Conservation (phyloP, 352 stramenopile species). For the Phytophthora foliorum region DNA sequence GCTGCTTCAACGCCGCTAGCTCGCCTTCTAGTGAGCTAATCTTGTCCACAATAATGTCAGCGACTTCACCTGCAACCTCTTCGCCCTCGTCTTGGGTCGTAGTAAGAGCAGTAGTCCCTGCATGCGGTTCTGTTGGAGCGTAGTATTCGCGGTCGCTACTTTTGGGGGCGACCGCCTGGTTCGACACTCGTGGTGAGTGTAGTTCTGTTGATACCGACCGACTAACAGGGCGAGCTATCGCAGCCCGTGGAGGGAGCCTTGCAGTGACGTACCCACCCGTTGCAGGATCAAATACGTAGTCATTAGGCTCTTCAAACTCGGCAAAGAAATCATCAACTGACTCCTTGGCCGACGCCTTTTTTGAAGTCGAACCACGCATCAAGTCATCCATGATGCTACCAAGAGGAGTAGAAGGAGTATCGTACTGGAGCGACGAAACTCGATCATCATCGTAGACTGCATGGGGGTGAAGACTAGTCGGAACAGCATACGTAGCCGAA, state of each 20-base stretch:
- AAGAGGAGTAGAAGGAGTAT: conserved; percentile 15
- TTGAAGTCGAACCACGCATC: conserved; percentile 29
- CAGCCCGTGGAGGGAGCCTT: conserved; percentile 14
- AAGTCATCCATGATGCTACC: conserved; percentile 79
- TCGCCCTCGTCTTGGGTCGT: conserved; percentile 2
- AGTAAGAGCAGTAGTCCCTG: conserved; percentile 1
- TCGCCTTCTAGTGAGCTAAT: conserved; percentile 80
- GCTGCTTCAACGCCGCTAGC: conserved; percentile 69
- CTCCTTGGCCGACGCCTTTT: conserved; percentile 21
- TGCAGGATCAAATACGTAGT: conserved; percentile 77
- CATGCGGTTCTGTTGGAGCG: neutral
- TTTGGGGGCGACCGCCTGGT: neutral
- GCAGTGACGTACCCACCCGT: conserved; percentile 68
- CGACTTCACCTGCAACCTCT: conserved; percentile 52
- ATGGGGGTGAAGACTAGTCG: conserved; percentile 42
- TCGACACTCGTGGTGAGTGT: neutral
- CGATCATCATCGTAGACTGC: conserved; percentile 14
- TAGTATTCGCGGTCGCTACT: conserved; percentile 13
- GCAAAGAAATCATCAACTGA: conserved; percentile 83
- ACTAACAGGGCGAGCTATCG: conserved; percentile 7
- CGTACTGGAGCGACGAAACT: conserved; percentile 13
- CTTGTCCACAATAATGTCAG: conserved; percentile 84
- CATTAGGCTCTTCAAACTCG: conserved; percentile 78
- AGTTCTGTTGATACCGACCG: conserved; percentile 21
- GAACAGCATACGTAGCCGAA: conserved; percentile 55